phyloP scores from a whole-genome alignment of 345 rosid genomes.

The Eutrema heterophyllum region DNA sequence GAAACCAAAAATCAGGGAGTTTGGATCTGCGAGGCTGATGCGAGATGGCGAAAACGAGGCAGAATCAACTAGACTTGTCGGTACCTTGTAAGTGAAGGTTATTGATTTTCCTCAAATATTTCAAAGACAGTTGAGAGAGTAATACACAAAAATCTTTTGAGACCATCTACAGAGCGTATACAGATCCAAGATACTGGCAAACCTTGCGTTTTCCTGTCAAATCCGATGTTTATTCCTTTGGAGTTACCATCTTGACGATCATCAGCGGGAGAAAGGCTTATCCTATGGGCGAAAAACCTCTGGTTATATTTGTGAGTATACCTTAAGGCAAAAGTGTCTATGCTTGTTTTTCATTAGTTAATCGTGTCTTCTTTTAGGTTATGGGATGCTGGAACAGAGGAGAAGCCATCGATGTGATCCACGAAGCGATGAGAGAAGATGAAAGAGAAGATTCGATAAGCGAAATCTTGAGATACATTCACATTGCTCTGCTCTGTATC shows the following conservation, averaged over 20 bases:
- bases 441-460: background rate
- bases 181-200: background rate
- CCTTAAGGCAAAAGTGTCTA: background rate
- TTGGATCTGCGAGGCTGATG: slow-evolving; percentile 5
- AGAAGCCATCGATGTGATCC: slow-evolving; percentile 14
- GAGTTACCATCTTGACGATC: slow-evolving; percentile 20
- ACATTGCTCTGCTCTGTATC: slow-evolving; percentile 20
- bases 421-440: slow-evolving; percentile 5
- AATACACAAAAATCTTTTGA: background rate
- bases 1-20: slow-evolving; percentile 16
- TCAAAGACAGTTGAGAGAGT: background rate
- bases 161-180: background rate
- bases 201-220: background rate
- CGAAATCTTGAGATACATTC: slow-evolving; percentile 24
- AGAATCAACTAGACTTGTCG: background rate
- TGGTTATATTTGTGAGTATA: slow-evolving; percentile 13
- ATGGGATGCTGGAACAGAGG: slow-evolving; percentile 4
- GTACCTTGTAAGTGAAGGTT: background rate
- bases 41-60: background rate
- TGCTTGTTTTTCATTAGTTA: background rate
- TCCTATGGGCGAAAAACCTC: background rate
- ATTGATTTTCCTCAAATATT: background rate
- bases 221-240: slow-evolving; percentile 26
- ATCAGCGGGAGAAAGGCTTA: background rate
- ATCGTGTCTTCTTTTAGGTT: background rate